A percentile compares a stretch with the other conserved stretches of the same genome.
These are phyloP conservation scores for Chaetomidium leptoderma DNA, from an alignment of 495 filamentous ascomycete species.

Conservation along the genomic window DNA sequence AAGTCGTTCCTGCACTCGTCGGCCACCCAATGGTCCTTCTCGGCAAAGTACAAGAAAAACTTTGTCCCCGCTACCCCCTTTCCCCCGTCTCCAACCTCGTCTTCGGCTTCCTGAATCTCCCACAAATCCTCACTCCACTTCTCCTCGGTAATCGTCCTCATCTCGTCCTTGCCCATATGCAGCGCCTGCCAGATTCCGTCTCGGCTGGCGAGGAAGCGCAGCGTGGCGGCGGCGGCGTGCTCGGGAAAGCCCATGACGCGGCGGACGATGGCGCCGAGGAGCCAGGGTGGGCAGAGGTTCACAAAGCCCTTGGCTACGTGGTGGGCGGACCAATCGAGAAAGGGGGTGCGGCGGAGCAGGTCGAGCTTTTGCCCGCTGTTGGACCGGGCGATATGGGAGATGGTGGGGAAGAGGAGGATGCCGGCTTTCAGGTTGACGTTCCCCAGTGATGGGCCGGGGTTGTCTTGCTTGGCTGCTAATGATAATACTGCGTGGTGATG, in stretches of 20 bases:
- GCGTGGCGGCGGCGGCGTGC: slow-evolving; percentile 57
- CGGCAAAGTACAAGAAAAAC: slow-evolving; percentile 76
- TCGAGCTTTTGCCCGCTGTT: slow-evolving; percentile 57
- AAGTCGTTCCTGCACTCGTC: slow-evolving; percentile 69
- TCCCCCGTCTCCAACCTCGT: neutral
- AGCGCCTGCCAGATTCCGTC: slow-evolving; percentile 68
- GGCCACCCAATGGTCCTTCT: slow-evolving; percentile 78
- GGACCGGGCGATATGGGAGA: slow-evolving; percentile 67
- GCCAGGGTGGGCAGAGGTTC: slow-evolving; percentile 41
- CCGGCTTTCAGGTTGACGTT: slow-evolving; percentile 42
- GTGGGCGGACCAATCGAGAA: slow-evolving; percentile 52
- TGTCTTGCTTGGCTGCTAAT: no score
- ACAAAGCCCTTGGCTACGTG: slow-evolving; percentile 47
- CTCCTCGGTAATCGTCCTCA: slow-evolving; percentile 69
- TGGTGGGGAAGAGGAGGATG: slow-evolving; percentile 72
- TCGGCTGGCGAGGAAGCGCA: slow-evolving; percentile 56
- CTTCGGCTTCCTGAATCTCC: slow-evolving; percentile 47
- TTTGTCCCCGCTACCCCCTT: slow-evolving; percentile 24
- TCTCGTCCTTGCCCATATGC: slow-evolving; percentile 61
- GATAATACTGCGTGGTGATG: slow-evolving; percentile 21
- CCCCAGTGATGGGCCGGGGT: neutral
- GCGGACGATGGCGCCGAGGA: slow-evolving; percentile 44
- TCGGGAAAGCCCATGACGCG: slow-evolving; percentile 51
- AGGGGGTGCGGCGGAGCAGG: slow-evolving; percentile 49
- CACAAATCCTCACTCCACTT: slow-evolving; percentile 63